Evolutionary conservation across 1,284 basidiomycete species (phyloP).

Genomic region (Heterobasidion annosum): DNA sequence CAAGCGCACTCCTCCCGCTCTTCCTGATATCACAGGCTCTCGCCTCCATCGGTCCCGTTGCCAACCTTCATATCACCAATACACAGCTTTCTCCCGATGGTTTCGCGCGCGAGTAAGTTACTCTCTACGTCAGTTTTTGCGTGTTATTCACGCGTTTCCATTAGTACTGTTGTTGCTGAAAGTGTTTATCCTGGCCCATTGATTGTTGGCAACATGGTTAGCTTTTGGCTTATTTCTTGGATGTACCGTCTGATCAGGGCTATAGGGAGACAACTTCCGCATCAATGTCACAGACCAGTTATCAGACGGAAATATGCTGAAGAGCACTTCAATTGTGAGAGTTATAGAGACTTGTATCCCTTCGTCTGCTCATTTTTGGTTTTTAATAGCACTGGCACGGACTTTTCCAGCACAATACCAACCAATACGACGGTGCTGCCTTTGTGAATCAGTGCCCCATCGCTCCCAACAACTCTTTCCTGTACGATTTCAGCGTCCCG

Average conservation of each 20-base stretch:
- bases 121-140: neutral
- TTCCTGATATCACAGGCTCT: neutral
- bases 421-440: slow-evolving; percentile 18
- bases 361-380: neutral
- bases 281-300: slow-evolving; percentile 26
- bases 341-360: slow-evolving; percentile 2
- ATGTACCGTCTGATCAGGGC: neutral
- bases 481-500: slow-evolving; percentile 26
- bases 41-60: slow-evolving; percentile 8
- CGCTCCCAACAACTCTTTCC: slow-evolving; percentile 32
- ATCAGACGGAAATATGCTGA: slow-evolving; percentile 23
- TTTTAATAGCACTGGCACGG: slow-evolving; percentile 27
- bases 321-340: slow-evolving; percentile 23
- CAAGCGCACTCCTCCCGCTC: neutral
- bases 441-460: slow-evolving; percentile 45
- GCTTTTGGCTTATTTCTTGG: neutral
- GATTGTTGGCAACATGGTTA: slow-evolving; percentile 9
- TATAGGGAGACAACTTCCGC: slow-evolving; percentile 14
- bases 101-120: slow-evolving; percentile 9
- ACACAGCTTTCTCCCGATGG: slow-evolving; percentile 10
- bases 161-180: slow-evolving; percentile 12
- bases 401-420: slow-evolving; percentile 18
- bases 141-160: neutral
- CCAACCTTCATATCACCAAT: slow-evolving; percentile 9
- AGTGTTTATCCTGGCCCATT: slow-evolving; percentile 14